phyloP scores from a whole-genome alignment of 345 rosid species.

The Melaleuca alternifolia region DNA sequence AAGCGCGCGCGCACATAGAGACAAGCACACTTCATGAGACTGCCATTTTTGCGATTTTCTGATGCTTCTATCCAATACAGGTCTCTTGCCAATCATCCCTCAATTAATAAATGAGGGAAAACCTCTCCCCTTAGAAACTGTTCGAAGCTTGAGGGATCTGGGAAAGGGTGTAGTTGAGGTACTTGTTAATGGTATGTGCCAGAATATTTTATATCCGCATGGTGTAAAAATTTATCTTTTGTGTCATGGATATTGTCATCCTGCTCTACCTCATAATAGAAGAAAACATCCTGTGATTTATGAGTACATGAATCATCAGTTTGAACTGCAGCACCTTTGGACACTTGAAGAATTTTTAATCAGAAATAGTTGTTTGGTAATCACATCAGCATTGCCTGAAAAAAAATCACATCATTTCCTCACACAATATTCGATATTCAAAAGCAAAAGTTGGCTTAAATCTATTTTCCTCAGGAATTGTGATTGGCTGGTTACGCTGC shows the following conservation, averaged over 20 bases:
- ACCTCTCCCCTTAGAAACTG: slow-evolving; percentile 31
- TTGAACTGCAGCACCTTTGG: neutral
- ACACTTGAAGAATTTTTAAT: neutral
- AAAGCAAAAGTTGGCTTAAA: neutral
- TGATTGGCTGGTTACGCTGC: neutral
- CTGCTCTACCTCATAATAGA: neutral
- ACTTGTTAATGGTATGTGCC: slow-evolving; percentile 37
- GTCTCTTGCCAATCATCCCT: slow-evolving; percentile 84
- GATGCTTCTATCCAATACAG: slow-evolving; percentile 12
- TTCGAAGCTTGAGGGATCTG: slow-evolving; percentile 24
- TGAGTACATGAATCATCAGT: neutral
- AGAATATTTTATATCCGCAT: neutral
- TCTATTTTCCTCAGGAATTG: neutral
- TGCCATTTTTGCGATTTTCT: neutral
- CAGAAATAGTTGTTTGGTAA: neutral
- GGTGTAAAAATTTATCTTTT: neutral
- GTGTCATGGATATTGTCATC: neutral
- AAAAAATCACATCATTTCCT: neutral
- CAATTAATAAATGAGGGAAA: slow-evolving; percentile 46
- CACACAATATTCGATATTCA: neutral
- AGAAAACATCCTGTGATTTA: neutral
- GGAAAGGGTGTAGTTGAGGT: slow-evolving; percentile 51
- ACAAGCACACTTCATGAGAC: neutral
- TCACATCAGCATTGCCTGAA: neutral
- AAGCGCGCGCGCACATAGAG: neutral